Evolutionary conservation across 176 grass and related monocot genomes (phyloP), one percentile per base, ranked within the genome.

Genomic region (Eleusine indica): DNA sequence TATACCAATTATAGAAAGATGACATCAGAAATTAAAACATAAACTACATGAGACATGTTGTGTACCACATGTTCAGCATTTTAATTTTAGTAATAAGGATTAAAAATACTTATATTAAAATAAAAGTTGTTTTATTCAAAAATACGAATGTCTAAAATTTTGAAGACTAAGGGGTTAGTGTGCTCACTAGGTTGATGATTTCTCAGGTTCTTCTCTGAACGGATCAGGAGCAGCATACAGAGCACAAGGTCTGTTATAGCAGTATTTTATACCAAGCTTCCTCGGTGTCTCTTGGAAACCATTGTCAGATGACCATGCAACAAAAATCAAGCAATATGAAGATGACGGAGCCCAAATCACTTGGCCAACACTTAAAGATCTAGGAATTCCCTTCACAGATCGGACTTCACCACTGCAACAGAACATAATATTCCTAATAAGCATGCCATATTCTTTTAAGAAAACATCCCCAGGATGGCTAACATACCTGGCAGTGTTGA

Each of bases 221-320:
- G 95, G 92, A 71, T 88, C 82, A 77, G 64, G 66, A 77, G 81
- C 82, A 76, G 86, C 87, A 80, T 93, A 98, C 78, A 98, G 64
- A 73, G 91, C 76, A 91, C 95, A 95, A 57, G 91, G 90, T 82
- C 95, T 90, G 66, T 95, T 98, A 77, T 90, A 98, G 81, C 95
- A 98, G 70, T 98, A 98, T 76, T 95, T 98, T 78, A 98, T 98
- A 57, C 95, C 95, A 78, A 98, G 89, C 83, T 98, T 98, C 85
- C 95, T 88, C 72, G 95, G 91, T 9, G 79, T 88, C 73, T 74
- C 68, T 80, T 95, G 88, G 53, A 87, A 89, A 77, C 91, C 91
- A 90, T 94, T 98, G 72, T 94, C 92, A 60, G 83, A 83, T 86
- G 95, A 82, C 95, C 95, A 98, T 38, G 87, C 89, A 77, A 98